A percentile compares a stretch with the other conserved stretches of the same genome.
Conservation (phyloP, 148 eudicot species). For the Silene latifolia region DNA sequence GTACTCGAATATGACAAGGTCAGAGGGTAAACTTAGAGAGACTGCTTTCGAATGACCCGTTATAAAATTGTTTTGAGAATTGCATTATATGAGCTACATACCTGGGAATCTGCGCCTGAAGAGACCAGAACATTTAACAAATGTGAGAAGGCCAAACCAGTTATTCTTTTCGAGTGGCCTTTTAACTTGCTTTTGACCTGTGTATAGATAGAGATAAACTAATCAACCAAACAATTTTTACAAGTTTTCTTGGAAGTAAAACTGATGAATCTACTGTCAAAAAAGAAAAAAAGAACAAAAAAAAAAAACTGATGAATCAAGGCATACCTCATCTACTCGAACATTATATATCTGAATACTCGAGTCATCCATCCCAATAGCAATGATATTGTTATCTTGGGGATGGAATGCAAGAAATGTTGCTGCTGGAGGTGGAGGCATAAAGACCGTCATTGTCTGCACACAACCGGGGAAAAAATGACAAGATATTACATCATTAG, state of each 20-base stretch:
- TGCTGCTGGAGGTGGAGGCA: slow-evolving; percentile 94
- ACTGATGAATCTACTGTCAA: neutral
- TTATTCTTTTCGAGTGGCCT: slow-evolving; percentile 85
- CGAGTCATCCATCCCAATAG: slow-evolving; percentile 95
- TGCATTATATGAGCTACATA: slow-evolving; percentile 18
- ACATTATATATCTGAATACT: slow-evolving; percentile 88
- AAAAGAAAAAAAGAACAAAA: too few species aligned
- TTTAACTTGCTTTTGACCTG: slow-evolving; percentile 86
- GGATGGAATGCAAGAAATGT: slow-evolving; percentile 93
- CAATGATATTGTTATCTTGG: slow-evolving; percentile 90
- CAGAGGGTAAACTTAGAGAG: too few species aligned
- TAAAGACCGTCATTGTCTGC: slow-evolving; percentile 90
- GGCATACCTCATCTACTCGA: slow-evolving; percentile 80
- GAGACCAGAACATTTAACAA: slow-evolving; percentile 71
- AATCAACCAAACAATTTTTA: neutral
- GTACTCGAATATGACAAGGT: too few species aligned
- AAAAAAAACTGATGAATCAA: neutral
- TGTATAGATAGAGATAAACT: slow-evolving; percentile 25
- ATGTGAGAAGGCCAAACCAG: slow-evolving; percentile 86
- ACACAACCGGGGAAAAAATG: slow-evolving; percentile 15
- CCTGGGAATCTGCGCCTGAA: slow-evolving; percentile 95
- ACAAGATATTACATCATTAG: neutral
- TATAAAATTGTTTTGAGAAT: neutral
- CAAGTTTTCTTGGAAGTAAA: neutral
- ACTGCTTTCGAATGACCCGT: neutral